Conservation (phyloP, 495 filamentous ascomycete species). For the Penicillium bialowiezense region DNA sequence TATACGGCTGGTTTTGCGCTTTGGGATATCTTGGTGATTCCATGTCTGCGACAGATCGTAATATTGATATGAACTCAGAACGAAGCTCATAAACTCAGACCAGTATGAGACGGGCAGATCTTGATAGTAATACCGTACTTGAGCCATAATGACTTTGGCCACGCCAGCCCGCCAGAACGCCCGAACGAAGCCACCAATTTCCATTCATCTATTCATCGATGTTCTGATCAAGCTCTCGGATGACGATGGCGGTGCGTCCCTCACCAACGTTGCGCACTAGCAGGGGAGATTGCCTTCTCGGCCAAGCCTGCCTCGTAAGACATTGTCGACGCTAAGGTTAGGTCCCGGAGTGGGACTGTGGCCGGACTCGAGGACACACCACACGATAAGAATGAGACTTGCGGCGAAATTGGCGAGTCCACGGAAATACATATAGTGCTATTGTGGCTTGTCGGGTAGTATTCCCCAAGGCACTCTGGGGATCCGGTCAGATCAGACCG, state of each 20-base stretch:
- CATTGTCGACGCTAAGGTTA: constrained; percentile 19
- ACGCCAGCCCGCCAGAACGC: too few relatives aligned
- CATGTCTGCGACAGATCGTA: too few relatives aligned
- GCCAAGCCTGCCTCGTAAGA: constrained; percentile 25
- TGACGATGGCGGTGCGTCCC: background rate
- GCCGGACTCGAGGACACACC: constrained; percentile 14
- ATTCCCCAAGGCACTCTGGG: constrained; percentile 8
- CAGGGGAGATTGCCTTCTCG: constrained; percentile 6
- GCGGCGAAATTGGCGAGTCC: constrained; percentile 12
- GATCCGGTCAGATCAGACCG: background rate
- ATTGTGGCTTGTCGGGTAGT: constrained; percentile 5
- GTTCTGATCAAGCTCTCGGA: too few relatives aligned
- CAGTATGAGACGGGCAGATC: too few relatives aligned
- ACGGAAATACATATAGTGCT: constrained; percentile 1
- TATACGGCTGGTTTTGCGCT: too few relatives aligned
- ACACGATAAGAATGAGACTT: constrained; percentile 11
- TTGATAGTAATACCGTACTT: too few relatives aligned
- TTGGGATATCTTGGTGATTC: too few relatives aligned
- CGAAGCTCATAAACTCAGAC: too few relatives aligned
- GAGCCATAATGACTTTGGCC: too few relatives aligned
- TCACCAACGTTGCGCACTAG: constrained; percentile 1
- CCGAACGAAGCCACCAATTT: too few relatives aligned
- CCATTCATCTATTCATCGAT: too few relatives aligned
- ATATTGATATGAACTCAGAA: too few relatives aligned
- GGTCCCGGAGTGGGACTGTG: constrained; percentile 20